Base-by-base conservation (phyloP, 176 grass and related monocot genomes). In the Oryza punctata region DNA sequence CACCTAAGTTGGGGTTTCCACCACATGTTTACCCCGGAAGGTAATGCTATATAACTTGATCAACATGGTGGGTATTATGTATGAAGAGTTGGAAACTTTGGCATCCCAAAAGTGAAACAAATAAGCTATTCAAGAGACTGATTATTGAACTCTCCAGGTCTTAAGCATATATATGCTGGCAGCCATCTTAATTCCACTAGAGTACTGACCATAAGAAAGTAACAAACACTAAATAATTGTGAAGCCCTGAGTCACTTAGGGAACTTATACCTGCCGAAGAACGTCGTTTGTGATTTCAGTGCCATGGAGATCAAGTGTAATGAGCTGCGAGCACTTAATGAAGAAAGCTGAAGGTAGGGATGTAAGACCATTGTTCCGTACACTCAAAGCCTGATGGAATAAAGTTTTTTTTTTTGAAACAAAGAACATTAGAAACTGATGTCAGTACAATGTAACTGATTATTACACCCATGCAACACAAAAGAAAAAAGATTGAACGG, bases 271-370 rank as follows among this genome's bases (percentile, higher is more conserved):
- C 96, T 98, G 93, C 23, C 96, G 89, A 84, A 98, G 93, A 86
- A 83, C 59, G 76, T 95, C 96, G 71, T 90, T 98, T 47, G 96
- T 98, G 30, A 98, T 95, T 89, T 91, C 92, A 49, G 96, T 98
- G 30, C 96, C 93, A 89, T 98, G 96, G 33, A 98, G 85, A 90
- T 98, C 91, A 60, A 98, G 90, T 43, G 88, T 95, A 44, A 88
- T 90, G 65, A 98, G 89, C 33, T 87, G 91, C 43, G 43, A 83
- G 69, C 96, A 95, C 32, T 81, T 82, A 49, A 88, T 95, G 79
- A 98, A 95, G 47, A 98, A 85, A 1, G 83, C 86, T 18, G 91
- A 63, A 40, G 96, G 96, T 18, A 95, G 85, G 68, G 87, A 93
- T 83, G 74, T 91, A 43, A 98, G 81, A 67, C 93, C 91, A 68